Evolutionary conservation across 805 yeast genomes (phyloP).

Genomic region (Huiozyma naganishii): DNA sequence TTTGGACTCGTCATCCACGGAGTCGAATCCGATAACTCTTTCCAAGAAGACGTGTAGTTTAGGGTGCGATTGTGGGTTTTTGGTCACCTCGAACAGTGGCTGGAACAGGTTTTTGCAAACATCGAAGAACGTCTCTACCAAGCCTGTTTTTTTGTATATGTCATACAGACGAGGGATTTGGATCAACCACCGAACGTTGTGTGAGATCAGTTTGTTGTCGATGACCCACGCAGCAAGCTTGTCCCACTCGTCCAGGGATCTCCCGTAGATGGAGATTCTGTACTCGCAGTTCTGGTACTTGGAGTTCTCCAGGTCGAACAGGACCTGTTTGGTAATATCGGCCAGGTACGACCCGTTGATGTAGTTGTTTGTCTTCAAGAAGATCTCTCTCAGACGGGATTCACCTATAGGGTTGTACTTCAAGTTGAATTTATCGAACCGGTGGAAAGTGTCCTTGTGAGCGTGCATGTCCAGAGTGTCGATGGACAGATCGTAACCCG

Average conservation of each 20-base stretch:
- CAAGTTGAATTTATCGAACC: constrained; percentile 94
- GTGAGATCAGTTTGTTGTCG: constrained; percentile 82
- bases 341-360: constrained; percentile 84
- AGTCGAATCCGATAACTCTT: constrained; percentile 94
- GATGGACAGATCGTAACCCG: constrained; percentile 90
- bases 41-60: constrained; percentile 79
- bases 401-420: constrained; percentile 98
- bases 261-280: constrained; percentile 89
- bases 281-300: constrained; percentile 97
- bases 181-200: constrained; percentile 92
- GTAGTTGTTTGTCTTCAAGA: constrained; percentile 88
- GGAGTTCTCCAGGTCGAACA: constrained; percentile 86
- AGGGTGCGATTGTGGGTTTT: constrained; percentile 81
- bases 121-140: constrained; percentile 63
- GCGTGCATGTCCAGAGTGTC: constrained; percentile 99
- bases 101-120: constrained; percentile 67
- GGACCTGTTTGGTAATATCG: constrained; percentile 86
- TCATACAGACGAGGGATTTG: constrained; percentile 93
- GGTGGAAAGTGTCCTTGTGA: constrained; percentile 93
- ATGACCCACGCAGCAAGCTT: constrained; percentile 90
- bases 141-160: constrained; percentile 66
- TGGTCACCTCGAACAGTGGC: constrained; percentile 85
- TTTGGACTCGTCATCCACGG: constrained; percentile 97
- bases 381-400: constrained; percentile 91
- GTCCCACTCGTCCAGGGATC: constrained; percentile 88